A percentile compares a stretch with the other conserved stretches of the same genome.
Evolutionary conservation across 202 grass and related monocot species (phyloP).

Genomic region (Brachypodium distachyon): DNA sequence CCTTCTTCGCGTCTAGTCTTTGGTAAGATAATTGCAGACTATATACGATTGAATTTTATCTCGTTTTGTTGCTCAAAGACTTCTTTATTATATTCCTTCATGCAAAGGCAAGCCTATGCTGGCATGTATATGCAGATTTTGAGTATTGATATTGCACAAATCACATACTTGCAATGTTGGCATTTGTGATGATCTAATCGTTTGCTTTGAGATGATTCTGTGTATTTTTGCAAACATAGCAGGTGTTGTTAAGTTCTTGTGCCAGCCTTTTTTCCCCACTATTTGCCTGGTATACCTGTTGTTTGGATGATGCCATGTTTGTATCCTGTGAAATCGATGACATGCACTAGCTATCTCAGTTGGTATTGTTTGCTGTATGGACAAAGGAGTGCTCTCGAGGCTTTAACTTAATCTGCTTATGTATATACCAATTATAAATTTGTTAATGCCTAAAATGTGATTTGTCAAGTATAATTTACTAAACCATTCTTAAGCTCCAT

Average conservation of each 20-base stretch:
- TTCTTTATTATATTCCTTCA: conserved; percentile 9
- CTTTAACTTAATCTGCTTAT: background rate
- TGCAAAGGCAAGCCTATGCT: background rate
- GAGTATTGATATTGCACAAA: conserved; percentile 1
- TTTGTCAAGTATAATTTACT: background rate
- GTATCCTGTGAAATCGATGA: background rate
- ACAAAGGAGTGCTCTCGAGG: background rate
- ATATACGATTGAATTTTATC: background rate
- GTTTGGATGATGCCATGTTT: background rate
- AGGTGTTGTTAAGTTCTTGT: background rate
- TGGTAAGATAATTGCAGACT: conserved; percentile 55
- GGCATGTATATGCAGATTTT: background rate
- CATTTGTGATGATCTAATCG: background rate
- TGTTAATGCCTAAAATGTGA: background rate
- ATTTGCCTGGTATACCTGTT: conserved; percentile 1
- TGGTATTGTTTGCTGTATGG: conserved; percentile 6
- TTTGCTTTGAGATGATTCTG: background rate
- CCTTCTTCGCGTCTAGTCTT: conserved; percentile 96
- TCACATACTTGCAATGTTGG: background rate
- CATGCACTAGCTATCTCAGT: background rate
- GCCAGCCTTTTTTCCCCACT: background rate
- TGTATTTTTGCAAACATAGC: conserved; percentile 7
- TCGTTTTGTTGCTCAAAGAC: background rate
- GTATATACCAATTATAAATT: conserved; percentile 1
- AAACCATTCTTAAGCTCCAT: background rate